A percentile compares a stretch with the other conserved stretches of the same genome.
Evolutionary conservation across 129 eudicot species (phyloP).

Genomic region (Arctium lappa): DNA sequence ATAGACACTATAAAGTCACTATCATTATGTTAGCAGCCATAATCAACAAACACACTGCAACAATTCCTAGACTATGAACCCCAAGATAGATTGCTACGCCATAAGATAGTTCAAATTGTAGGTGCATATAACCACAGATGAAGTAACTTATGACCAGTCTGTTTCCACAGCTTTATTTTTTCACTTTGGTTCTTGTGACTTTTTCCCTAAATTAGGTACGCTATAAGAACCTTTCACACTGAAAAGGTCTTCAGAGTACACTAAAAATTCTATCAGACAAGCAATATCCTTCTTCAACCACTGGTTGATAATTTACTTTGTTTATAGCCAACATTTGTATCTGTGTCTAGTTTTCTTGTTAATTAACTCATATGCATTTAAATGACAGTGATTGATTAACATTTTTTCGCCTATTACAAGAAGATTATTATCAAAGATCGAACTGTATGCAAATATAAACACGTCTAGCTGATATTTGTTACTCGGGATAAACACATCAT

Average conservation of each 20-base stretch:
- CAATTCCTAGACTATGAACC: neutral
- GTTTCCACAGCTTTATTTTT: neutral
- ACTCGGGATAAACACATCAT: neutral
- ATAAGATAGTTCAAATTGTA: neutral
- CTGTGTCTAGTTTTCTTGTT: neutral
- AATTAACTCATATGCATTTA: neutral
- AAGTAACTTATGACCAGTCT: neutral
- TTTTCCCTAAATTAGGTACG: neutral
- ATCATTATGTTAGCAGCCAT: neutral
- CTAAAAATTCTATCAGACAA: neutral
- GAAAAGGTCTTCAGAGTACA: neutral
- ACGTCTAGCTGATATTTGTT: neutral
- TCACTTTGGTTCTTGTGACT: neutral
- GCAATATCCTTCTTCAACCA: neutral
- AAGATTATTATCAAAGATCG: neutral
- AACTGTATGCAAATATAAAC: neutral
- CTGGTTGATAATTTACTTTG: neutral
- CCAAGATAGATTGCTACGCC: constrained; percentile 3
- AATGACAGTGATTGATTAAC: neutral
- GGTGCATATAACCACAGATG: neutral
- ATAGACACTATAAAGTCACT: neutral
- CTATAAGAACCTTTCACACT: neutral
- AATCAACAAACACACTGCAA: neutral
- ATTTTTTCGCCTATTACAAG: neutral
- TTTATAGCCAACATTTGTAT: neutral